Conservation (phyloP, 495 filamentous ascomycete genomes). For the Talaromyces adpressus region DNA sequence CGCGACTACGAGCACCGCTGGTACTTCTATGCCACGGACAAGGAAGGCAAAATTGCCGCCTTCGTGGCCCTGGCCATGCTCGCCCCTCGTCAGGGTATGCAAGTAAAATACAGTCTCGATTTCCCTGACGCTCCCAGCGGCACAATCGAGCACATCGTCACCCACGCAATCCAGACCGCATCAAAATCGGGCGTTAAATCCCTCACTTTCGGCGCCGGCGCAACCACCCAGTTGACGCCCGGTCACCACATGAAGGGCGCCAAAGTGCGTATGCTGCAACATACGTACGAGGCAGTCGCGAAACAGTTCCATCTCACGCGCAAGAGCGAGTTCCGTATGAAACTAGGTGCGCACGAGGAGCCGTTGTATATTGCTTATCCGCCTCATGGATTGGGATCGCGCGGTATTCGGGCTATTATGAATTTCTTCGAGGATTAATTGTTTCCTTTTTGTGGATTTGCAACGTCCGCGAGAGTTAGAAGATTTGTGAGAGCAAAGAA, state of each 20-base stretch:
- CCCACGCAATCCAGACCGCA: slow-evolving; percentile 65
- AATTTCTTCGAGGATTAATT: slow-evolving; percentile 71
- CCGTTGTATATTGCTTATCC: slow-evolving; percentile 78
- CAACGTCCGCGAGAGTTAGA: not conserved
- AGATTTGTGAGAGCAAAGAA: not conserved
- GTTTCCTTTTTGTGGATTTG: not conserved
- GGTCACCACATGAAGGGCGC: slow-evolving; percentile 70
- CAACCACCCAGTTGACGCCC: slow-evolving; percentile 56
- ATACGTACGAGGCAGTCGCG: slow-evolving; percentile 69
- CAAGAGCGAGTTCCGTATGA: slow-evolving; percentile 83
- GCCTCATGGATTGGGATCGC: slow-evolving; percentile 68
- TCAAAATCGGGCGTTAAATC: slow-evolving; percentile 52
- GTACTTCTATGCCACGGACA: slow-evolving; percentile 69
- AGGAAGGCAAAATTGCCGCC: slow-evolving; percentile 58
- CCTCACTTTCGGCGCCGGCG: slow-evolving; percentile 77
- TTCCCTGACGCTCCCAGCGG: slow-evolving; percentile 74
- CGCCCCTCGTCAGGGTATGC: slow-evolving; percentile 68
- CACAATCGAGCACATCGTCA: slow-evolving; percentile 72
- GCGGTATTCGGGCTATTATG: slow-evolving; percentile 67
- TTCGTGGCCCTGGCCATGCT: slow-evolving; percentile 71
- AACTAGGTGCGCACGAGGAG: slow-evolving; percentile 72
- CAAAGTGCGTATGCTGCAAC: slow-evolving; percentile 64
- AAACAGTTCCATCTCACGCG: slow-evolving; percentile 69
- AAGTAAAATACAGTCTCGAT: slow-evolving; percentile 83
- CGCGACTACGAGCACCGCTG: slow-evolving; percentile 68